Evolutionary conservation across 805 yeast species (phyloP).

Genomic region (Brettanomyces sp.): DNA sequence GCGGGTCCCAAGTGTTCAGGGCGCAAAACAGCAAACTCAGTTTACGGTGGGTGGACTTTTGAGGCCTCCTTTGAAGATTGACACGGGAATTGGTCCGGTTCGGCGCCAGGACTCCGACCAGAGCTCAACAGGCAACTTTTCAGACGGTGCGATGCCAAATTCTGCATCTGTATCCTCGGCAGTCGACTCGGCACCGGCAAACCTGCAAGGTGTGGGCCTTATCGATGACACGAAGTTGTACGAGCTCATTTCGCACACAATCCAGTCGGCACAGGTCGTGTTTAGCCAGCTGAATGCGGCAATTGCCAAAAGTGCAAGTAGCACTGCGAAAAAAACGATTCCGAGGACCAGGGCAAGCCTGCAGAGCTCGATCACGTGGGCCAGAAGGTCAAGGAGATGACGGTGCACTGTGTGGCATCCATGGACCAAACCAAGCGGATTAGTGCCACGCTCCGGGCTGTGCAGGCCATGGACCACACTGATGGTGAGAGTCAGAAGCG

Average conservation of each 20-base stretch:
- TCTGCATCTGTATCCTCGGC: neutral
- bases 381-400: slow-evolving; percentile 63
- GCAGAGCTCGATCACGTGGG: slow-evolving; percentile 30
- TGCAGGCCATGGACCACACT: slow-evolving; percentile 18
- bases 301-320: slow-evolving; percentile 54
- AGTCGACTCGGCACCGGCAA: neutral
- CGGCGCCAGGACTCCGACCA: slow-evolving; percentile 23
- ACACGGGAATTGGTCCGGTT: slow-evolving; percentile 10
- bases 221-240: slow-evolving; percentile 22
- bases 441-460: slow-evolving; percentile 42
- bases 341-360: slow-evolving; percentile 1
- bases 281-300: slow-evolving; percentile 65
- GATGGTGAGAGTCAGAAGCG: slow-evolving; percentile 45
- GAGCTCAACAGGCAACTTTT: slow-evolving; percentile 9
- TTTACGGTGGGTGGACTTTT: slow-evolving; percentile 6
- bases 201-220: slow-evolving; percentile 1
- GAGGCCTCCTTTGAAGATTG: slow-evolving; percentile 18
- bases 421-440: slow-evolving; percentile 74
- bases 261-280: slow-evolving; percentile 60
- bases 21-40: slow-evolving; percentile 4
- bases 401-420: slow-evolving; percentile 67
- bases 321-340: slow-evolving; percentile 27
- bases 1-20: no score
- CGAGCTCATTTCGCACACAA: slow-evolving; percentile 21
- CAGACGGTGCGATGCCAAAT: neutral